Base-by-base conservation (phyloP, 1,284 basidiomycete species). In the Acaromyces ingoldii region DNA sequence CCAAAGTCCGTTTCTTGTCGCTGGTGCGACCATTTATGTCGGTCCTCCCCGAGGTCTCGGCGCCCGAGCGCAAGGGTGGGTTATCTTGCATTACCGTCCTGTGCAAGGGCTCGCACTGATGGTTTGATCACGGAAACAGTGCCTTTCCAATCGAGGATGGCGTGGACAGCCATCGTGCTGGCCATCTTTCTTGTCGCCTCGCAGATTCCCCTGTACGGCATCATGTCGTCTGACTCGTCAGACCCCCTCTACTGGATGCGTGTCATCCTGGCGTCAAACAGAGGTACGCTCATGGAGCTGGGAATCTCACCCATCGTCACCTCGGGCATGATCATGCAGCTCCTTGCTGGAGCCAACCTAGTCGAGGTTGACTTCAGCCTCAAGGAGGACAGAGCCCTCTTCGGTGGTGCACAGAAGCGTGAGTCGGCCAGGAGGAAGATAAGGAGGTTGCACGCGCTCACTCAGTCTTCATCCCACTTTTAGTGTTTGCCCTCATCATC, bases 231-330 rank as follows among this genome's bases (percentile, higher is more conserved):
- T 39, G 72, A 74, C 60, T 69, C 65, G 44, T 73, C 70, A 19
- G 93, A 98, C 80, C 93, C 95, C 11, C 84, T 98, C 45, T 97
- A 93, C 82, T 98, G 93, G 93, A 91, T 97, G 86, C 88, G 93
- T 80, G 92, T 92, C 79, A 97, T 98, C 79, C 84, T 97, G 57
- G 93, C 95, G 30, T 95, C 91, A 9, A 98, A 97, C 80, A 84
- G 95, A 62, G 93, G 93, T 65, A 98, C 93, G 1, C 85, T 98
- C 58, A 98, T 97, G 93, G 93, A 98, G 79, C 85, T 98, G 57
- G 93, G 95, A 69, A 97, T 97, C 72, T 92, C 86, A 41, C 93
- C 95, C 53, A 95, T 97, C 76, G 85, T 98, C 73, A 98, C 93
- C 11, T 74, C 70, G 38, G 93, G 93, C 70, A 98, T 97, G 93